Base-by-base conservation (phyloP, 208 protist genomes). In the Wallacemonas rigidus region DNA sequence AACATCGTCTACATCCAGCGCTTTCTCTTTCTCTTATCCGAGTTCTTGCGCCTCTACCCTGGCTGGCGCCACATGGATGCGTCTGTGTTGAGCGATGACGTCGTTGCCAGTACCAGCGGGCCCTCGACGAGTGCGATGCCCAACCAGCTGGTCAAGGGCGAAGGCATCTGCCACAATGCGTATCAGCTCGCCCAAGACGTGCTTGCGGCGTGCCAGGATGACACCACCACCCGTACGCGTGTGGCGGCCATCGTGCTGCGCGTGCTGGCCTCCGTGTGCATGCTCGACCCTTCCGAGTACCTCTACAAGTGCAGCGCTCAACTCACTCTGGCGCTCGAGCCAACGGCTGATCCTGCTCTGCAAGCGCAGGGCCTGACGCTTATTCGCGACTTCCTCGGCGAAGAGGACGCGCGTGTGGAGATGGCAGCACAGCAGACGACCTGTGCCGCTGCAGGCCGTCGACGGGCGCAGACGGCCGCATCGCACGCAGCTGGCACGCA, bases 11-110 rank as follows among this genome's bases (percentile, higher is more conserved):
- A 97, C 76, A 82, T 85, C 7, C 84, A 90, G 67, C 89, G 92
- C 40, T 95, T 93, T 69, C 79, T 95, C 38, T 97, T 97, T 75
- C 82, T 97, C 3, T 79, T 97, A n/a, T 94, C 90, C 12, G 88
- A 94, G 71, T 87, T 97, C 51, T 72, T 95, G 62, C 87, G 92
- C 2, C 72, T 80, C 55, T 97, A 93, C 69, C 88, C 82, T 38
- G 90, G 85, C n/a, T 97, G 92, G 90, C 67, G 70, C 70, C 63
- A 80, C 67, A 69, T 77, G 81, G 17, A 77, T 65, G 3, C 74
- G 72, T 15, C 70, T 9, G 47, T 74, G 51, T 63, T 88, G 39
- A 45, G 71, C 14, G 74, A 69, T 55, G 77, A 81, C 53, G 65
- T 74, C 26, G 71, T 64, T 11, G 47, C 62, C 14, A 50, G 70